These are phyloP conservation scores for Aquilaria agallochum DNA, from an alignment of 441 rosid genomes.

Conservation along the genomic window DNA sequence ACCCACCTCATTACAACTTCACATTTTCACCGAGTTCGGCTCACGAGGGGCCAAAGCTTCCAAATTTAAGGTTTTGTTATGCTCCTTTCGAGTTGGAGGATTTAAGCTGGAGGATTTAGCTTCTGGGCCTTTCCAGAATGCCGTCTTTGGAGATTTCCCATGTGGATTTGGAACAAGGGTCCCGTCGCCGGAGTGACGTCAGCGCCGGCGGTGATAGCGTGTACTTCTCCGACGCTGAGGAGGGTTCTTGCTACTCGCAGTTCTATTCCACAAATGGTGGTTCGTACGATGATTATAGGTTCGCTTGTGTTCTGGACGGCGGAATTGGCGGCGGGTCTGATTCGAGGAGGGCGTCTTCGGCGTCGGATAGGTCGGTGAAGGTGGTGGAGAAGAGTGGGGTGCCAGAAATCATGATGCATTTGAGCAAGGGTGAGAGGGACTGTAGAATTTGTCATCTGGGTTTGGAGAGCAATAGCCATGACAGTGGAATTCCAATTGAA, in stretches of 20 bases:
- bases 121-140: conserved; percentile 19
- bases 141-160: conserved; percentile 34
- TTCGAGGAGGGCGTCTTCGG: conserved; percentile 52
- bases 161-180: conserved; percentile 62
- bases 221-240: conserved; percentile 78
- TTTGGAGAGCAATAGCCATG: conserved; percentile 25
- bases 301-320: conserved; percentile 35
- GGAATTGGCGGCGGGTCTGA: conserved; percentile 27
- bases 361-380: conserved; percentile 43
- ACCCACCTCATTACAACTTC: conserved; percentile 23
- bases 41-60: conserved; percentile 12
- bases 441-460: conserved; percentile 39
- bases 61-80: background rate
- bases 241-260: conserved; percentile 64
- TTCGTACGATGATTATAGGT: conserved; percentile 48
- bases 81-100: background rate
- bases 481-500: conserved; percentile 22
- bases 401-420: conserved; percentile 36
- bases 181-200: conserved; percentile 29
- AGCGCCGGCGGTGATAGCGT: conserved; percentile 30
- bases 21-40: background rate
- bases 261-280: conserved; percentile 71
- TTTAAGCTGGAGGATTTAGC: background rate
- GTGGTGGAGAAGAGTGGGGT: conserved; percentile 32
- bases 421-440: conserved; percentile 21